A percentile compares a stretch with the other conserved stretches of the same genome.
phyloP scores from a whole-genome alignment of 2,329 filamentous ascomycete species.

The Cladophialophora exuberans region DNA sequence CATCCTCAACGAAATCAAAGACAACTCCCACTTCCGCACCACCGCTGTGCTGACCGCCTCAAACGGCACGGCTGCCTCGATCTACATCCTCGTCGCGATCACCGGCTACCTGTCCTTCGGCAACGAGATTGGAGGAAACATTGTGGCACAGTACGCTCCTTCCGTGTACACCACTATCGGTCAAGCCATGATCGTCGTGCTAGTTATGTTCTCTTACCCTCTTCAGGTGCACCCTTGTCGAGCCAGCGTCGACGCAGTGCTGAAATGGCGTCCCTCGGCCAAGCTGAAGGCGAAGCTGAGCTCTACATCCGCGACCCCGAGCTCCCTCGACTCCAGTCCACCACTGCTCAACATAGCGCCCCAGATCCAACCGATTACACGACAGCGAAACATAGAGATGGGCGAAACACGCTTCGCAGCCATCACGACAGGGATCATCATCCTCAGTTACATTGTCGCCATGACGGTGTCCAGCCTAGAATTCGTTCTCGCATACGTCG shows the following conservation, averaged over 20 bases:
- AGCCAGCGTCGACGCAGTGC: constrained; percentile 90
- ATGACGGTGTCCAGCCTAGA: constrained; percentile 90
- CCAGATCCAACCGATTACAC: constrained; percentile 40
- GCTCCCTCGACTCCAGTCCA: constrained; percentile 42
- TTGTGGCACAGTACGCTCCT: constrained; percentile 84
- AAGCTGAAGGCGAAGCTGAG: constrained; percentile 36
- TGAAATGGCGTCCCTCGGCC: constrained; percentile 77
- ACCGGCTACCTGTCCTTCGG: constrained; percentile 97
- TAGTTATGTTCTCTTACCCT: constrained; percentile 95
- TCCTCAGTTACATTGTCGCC: constrained; percentile 82
- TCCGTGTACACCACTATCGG: constrained; percentile 87
- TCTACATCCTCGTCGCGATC: constrained; percentile 90
- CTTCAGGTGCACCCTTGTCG: constrained; percentile 95
- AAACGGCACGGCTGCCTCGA: constrained; percentile 82
- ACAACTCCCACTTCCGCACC: constrained; percentile 78
- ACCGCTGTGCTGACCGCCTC: constrained; percentile 78
- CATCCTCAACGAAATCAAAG: constrained; percentile 89
- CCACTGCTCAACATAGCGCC: constrained; percentile 47
- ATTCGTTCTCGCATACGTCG: constrained; percentile 91
- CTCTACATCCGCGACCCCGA: constrained; percentile 34
- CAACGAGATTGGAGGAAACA: constrained; percentile 85
- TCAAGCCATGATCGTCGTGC: constrained; percentile 89
- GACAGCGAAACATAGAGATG: constrained; percentile 63
- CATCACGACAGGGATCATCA: constrained; percentile 83
- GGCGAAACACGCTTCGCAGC: constrained; percentile 85